Percentiles rank a stretch among this genome's conserved stretches.
These are phyloP conservation scores for Globisporangium orthogonon DNA, from an alignment of 352 stramenopile species.

Conservation along the genomic window DNA sequence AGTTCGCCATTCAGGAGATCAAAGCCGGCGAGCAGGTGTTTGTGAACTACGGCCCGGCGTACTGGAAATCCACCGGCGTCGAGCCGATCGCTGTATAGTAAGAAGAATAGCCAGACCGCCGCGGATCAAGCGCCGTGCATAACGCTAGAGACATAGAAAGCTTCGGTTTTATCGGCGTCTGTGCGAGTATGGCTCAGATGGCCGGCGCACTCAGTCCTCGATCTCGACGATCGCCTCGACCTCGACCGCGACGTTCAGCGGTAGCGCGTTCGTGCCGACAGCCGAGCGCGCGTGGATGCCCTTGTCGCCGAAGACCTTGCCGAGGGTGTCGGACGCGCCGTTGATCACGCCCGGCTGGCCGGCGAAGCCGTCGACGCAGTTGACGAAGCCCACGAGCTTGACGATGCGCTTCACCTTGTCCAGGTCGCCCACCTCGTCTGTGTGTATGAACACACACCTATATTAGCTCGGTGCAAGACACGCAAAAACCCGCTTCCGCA, in stretches of 20 bases:
- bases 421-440: conserved; percentile 73
- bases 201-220: conserved; percentile 16
- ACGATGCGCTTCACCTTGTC: conserved; percentile 88
- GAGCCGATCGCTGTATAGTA: conserved; percentile 35
- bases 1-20: conserved; percentile 51
- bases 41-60: conserved; percentile 62
- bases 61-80: conserved; percentile 62
- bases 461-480: background rate
- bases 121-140: too few relatives aligned
- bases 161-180: background rate
- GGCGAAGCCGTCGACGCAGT: conserved; percentile 83
- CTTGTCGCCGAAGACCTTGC: conserved; percentile 74
- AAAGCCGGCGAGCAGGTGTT: conserved; percentile 56
- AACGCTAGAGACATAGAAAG: conserved; percentile 4
- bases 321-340: conserved; percentile 84
- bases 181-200: background rate
- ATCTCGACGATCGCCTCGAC: conserved; percentile 94
- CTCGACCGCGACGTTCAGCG: conserved; percentile 92
- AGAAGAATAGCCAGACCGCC: too few relatives aligned
- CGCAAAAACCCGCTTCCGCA: background rate
- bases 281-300: conserved; percentile 84
- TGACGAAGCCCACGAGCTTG: conserved; percentile 93
- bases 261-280: conserved; percentile 91
- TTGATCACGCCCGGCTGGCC: conserved; percentile 90
- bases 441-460: background rate